Base-by-base conservation (phyloP, 257 asterid genomes). In the Solanum medicagineum region DNA sequence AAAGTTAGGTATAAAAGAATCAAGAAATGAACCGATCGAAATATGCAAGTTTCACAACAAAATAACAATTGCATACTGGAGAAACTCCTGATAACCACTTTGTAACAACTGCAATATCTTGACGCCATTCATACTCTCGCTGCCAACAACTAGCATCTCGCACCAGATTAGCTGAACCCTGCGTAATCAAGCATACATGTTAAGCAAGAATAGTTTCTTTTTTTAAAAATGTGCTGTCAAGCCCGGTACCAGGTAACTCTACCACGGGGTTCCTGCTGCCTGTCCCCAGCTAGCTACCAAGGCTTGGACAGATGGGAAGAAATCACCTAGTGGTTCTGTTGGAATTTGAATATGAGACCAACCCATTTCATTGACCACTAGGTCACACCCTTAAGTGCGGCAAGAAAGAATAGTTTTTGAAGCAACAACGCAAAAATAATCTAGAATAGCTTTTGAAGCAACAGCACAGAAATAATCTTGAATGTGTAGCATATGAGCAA, bases 31-130 rank as follows among this genome's bases (percentile, higher is more conserved):
- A 66, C 68, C 63, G 71, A 68, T 32, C n/a, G 16, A 16, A 79
- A 9, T 79, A 79, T 79, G 83, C 83, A 53, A 79, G 40, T 53
- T 53, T 79, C 65, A 54, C 45, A 44, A 79, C 42, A 79, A 40
- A 40, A 49, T 15, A 44, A 86, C 62, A 90, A 84, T 83, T 82
- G 88, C 98, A 88, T 94, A 97, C 99, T 68, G 98, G 98, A 90
- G 99, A 95, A 85, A 92, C 95, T 86, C 99, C 99, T 9, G 99
- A 95, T 70, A 97, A 89, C 99, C 99, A 97, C 91, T 97, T 97
- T 8, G 99, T 95, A 81, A 91, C 97, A 86, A 97, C 99, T 77
- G 98, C 99, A 89, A 95, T 97, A 88, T 97, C 99, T 91, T 97
- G 99, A 20, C 98, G 96, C 99, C 99, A 97, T 87, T 97, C 98